Evolutionary conservation across 208 protist species (phyloP), one percentile per base, ranked within the genome.

Genomic region (Crithidia expoeki): DNA sequence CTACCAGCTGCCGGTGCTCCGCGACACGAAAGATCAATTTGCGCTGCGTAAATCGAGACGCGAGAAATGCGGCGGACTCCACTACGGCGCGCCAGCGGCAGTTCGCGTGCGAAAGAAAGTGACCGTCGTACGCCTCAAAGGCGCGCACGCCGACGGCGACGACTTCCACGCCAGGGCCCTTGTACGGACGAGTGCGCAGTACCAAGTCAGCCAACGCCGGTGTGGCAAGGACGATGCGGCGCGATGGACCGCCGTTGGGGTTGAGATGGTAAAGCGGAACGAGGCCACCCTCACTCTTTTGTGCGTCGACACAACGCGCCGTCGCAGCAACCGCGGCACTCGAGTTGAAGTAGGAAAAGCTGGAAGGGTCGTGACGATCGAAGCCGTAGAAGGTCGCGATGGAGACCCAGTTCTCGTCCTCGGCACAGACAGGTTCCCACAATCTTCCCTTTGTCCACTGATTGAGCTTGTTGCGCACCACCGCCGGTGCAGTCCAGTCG

Each of bases 81-180:
- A 94, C 76, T 38, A 92, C 85, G 2, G 84, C 86, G n/a, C 93
- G 80, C 90, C 93, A 97, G 50, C 90, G 89, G 72, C 93, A 97
- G 34, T 17, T 52, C 6, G 90, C 88, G 40, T 80, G 56, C 10
- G 79, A 7, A 28, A 97, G 80, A 64, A 86, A 97, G 42, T 76
- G 89, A 23, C 74, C 80, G 68, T 95, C 89, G 68, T 95, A 95
- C 53, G 76, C 76, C 77, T 97, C 90, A 68, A 97, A 95, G 50
- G 85, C 88, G 56, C 90, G 86, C 57, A 86, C 79, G 40, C 93
- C 93, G 21, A 85, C 83, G 10, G 88, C 84, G 44, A 97, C 85
- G 52, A 97, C 74, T 76, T 97, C 90, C n/a, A 97, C 86, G 11
- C 93, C 93, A 34, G 93, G 93, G 4, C 93, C 93, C 68, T 97